phyloP scores from a whole-genome alignment of 2,329 filamentous ascomycete genomes.

The Lasiodiplodia sp. region DNA sequence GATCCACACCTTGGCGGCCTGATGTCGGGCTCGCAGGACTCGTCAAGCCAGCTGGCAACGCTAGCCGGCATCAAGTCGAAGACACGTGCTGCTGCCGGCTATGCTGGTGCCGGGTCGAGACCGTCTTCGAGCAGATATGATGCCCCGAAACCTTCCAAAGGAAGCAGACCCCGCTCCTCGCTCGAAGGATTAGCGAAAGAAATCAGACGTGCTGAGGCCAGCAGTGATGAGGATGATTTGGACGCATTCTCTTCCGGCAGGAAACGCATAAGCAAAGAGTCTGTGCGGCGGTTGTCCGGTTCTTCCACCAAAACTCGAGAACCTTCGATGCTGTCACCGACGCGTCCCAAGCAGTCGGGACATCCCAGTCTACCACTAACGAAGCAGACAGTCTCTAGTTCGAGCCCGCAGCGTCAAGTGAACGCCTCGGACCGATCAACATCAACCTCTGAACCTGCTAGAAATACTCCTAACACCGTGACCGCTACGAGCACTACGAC shows the following conservation, averaged over 20 bases:
- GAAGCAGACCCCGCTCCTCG: not conserved
- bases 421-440: not conserved
- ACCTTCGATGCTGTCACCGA: conserved; percentile 22
- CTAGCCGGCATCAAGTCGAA: conserved; percentile 31
- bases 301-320: conserved; percentile 23
- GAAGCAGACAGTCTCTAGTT: not conserved
- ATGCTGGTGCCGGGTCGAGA: not conserved
- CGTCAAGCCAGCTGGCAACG: conserved; percentile 34
- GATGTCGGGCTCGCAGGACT: conserved; percentile 40
- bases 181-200: conserved; percentile 25
- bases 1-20: conserved; percentile 45
- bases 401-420: not conserved
- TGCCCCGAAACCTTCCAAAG: not conserved
- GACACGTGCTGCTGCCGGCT: conserved; percentile 31
- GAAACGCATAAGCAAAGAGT: conserved; percentile 4
- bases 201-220: conserved; percentile 18
- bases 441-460: not conserved
- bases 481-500: not conserved
- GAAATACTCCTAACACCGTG: not conserved
- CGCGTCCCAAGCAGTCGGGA: not conserved
- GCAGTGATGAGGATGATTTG: conserved; percentile 33
- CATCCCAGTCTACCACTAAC: not conserved
- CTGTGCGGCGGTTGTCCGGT: not conserved
- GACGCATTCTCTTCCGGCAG: conserved; percentile 31
- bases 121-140: not conserved